Conservation (phyloP, 2,329 filamentous ascomycete species). For the Clonostachys chloroleuca region DNA sequence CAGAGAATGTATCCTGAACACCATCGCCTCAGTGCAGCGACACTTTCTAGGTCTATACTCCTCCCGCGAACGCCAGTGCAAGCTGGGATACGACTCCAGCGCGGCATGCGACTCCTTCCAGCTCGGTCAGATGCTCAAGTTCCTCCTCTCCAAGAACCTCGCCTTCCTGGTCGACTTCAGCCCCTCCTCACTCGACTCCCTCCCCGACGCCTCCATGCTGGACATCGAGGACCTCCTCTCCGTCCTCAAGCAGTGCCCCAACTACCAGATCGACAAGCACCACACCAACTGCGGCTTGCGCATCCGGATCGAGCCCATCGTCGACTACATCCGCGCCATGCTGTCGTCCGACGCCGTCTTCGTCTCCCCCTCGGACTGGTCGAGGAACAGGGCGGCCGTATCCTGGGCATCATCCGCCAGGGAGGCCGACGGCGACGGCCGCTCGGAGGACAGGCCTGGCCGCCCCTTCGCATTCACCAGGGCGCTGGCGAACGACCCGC, state of each 20-base stretch:
- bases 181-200: slow-evolving; percentile 34
- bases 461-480: slow-evolving; percentile 44
- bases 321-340: slow-evolving; percentile 60
- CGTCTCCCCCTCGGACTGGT: slow-evolving; percentile 41
- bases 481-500: slow-evolving; percentile 41
- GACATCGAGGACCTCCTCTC: slow-evolving; percentile 58
- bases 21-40: slow-evolving; percentile 63
- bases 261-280: slow-evolving; percentile 70
- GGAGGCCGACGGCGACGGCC: slow-evolving; percentile 3
- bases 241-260: slow-evolving; percentile 60
- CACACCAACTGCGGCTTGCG: slow-evolving; percentile 71
- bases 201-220: slow-evolving; percentile 47
- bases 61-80: slow-evolving; percentile 64
- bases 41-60: slow-evolving; percentile 67
- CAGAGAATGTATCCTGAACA: slow-evolving; percentile 62
- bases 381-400: slow-evolving; percentile 25
- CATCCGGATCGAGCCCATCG: slow-evolving; percentile 58
- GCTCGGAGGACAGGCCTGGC: neutral
- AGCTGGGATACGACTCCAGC: slow-evolving; percentile 69
- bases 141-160: slow-evolving; percentile 58
- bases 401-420: slow-evolving; percentile 30
- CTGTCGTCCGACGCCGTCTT: slow-evolving; percentile 40
- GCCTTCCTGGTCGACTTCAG: slow-evolving; percentile 55
- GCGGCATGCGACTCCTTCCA: slow-evolving; percentile 73
- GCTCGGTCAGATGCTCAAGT: slow-evolving; percentile 72